Base-by-base conservation (phyloP, 2,329 filamentous ascomycete species). In the Microascus cirrosus region DNA sequence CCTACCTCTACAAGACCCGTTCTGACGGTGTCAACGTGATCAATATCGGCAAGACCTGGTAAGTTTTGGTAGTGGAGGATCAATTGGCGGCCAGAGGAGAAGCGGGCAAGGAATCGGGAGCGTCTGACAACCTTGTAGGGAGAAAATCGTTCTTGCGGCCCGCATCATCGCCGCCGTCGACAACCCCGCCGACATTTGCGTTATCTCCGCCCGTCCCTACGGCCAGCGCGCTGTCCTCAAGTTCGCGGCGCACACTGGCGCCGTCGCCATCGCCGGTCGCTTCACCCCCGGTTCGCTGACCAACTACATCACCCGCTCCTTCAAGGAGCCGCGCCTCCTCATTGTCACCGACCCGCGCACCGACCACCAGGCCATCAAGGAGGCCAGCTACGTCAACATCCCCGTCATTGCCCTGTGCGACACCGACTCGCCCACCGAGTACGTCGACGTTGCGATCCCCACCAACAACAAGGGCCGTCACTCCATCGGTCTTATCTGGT, bases 401-500 rank as follows among this genome's bases (percentile, higher is more conserved):
- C 94, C 94, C 74, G 94, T 99, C 79, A 96, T 99, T 73, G 94
- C 91, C 71, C 92, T 99, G 69, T 94, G 89, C 83, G 94, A 99
- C 80, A 96, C 93, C 73, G 94, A 99, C 84, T 97, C 94, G 62
- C 94, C 94, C 72, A 97, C 94, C 77, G 93, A 99, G 81, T 99
- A 93, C 82, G 94, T 99, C 75, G 94, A 99, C 74, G 90, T 97
- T 77, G 94, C 94, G 78, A 99, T 99, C 80, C 94, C 94, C 72
- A 96, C 94, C 82, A 99, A 99, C 90, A 99, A 99, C 90, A 99
- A 99, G 89, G 93, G 92, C 83, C 93, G 94, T 75, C 92, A 97
- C 82, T 87, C 95, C 75, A 99, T 99, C 71, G 94, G 94, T 83
- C 84, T 94, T 70, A 77, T 99, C 81, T 99, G 94, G 94, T 99